These are phyloP conservation scores for Arthrobotrys megalospora DNA, from an alignment of 2,329 filamentous ascomycete species.

Conservation along the genomic window DNA sequence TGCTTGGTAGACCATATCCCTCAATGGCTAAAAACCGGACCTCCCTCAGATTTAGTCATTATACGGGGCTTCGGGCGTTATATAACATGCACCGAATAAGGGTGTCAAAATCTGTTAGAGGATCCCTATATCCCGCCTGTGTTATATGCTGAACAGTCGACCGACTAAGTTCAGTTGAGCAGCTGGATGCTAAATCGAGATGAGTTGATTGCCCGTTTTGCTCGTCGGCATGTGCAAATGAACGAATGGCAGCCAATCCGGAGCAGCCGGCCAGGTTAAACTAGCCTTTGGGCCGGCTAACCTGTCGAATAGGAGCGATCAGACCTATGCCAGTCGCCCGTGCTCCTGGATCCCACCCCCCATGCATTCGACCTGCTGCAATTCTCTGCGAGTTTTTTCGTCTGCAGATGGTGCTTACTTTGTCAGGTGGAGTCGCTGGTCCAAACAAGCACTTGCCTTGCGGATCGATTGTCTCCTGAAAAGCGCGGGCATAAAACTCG, in stretches of 20 bases:
- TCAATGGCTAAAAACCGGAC: conserved; percentile 33
- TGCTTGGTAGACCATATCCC: conserved; percentile 22
- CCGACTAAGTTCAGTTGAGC: conserved; percentile 48
- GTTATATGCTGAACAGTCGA: conserved; percentile 29
- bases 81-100: conserved; percentile 41
- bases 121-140: conserved; percentile 34
- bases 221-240: conserved; percentile 35
- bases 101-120: conserved; percentile 29
- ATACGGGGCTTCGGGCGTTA: conserved; percentile 17
- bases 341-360: conserved; percentile 24
- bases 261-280: conserved; percentile 29
- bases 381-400: conserved; percentile 5
- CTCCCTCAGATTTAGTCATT: conserved; percentile 15
- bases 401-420: conserved; percentile 32
- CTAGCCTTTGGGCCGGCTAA: conserved; percentile 47
- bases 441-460: conserved; percentile 41
- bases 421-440: conserved; percentile 28
- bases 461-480: conserved; percentile 49
- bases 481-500: conserved; percentile 25
- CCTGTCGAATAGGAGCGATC: conserved; percentile 41
- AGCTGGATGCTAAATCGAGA: conserved; percentile 57
- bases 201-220: conserved; percentile 53
- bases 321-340: conserved; percentile 31
- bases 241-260: conserved; percentile 42
- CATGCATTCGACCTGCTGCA: conserved; percentile 26